Evolutionary conservation across 2,329 filamentous ascomycete species (phyloP), one percentile per base, ranked within the genome.

Genomic region (Aspergillus viridinutans): DNA sequence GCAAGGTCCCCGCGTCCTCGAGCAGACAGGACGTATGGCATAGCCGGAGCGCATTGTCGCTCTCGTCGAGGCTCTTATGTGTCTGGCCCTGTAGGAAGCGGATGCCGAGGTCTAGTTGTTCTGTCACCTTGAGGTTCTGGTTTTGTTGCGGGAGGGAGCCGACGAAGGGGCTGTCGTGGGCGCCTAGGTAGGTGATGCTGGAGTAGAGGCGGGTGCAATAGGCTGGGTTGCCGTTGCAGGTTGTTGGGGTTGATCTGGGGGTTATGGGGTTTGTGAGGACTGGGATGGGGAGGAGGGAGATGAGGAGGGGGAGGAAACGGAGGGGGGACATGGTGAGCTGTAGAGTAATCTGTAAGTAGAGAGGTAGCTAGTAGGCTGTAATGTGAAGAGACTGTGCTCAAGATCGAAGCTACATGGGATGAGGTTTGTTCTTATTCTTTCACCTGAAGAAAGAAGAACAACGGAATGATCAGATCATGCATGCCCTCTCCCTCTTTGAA

Each of bases 161-260:
- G 43, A 86, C 81, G 65, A 89, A 89, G 40, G 85, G 81, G 14
- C 81, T 83, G 73, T 90, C 81, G 73, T 90, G 87, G 6, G 86
- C 79, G 25, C 85, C 87, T 20, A 86, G 73, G 57, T 83, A 81
- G n/a, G 82, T 82, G 54, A 88, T 70, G 40, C 85, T 79, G 59
- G 83, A 83, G 73, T 87, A 88, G 45, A 69, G 72, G 42, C 82
- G 80, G 50, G 70, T 68, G 72, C 85, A 88, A 54, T 84, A 81
- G 42, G 78, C 78, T 1, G 79, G 64, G 53, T 80, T 76, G 59
- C 84, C 84, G 66, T 88, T 88, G 74, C 85, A 88, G 61, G 68
- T 56, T 23, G 56, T 56, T n/a, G 61, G 45, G 4, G 48, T 42
- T 3, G 57, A 26, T 50, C 40, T 32, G 12, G 12, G 29, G 3